These are phyloP conservation scores for Magnaporthiopsis rhizophila DNA, from an alignment of 2,329 filamentous ascomycete species.

Conservation along the genomic window DNA sequence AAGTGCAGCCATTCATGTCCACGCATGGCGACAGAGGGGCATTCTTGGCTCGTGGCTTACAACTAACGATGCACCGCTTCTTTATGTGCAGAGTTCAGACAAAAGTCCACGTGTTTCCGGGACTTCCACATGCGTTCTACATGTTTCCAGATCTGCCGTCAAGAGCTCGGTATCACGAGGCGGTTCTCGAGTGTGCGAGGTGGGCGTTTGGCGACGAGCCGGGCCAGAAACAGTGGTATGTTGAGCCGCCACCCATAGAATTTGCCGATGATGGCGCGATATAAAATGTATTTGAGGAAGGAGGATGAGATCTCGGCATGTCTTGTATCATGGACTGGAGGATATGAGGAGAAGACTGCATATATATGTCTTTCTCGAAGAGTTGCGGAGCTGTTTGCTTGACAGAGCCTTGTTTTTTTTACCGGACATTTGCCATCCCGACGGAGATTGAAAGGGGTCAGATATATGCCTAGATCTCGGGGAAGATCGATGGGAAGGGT, in stretches of 20 bases:
- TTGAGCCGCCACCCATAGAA: neutral
- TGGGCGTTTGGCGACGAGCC: slow-evolving; percentile 3
- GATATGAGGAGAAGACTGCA: neutral
- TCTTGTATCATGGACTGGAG: neutral
- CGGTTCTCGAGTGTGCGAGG: slow-evolving; percentile 1
- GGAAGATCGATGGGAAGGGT: neutral
- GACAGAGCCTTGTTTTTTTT: neutral
- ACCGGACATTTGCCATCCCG: neutral
- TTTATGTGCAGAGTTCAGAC: slow-evolving; percentile 15
- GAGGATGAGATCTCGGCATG: neutral
- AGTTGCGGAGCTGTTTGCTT: neutral
- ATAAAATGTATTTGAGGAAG: neutral
- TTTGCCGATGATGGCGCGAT: neutral
- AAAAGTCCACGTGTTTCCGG: slow-evolving; percentile 22
- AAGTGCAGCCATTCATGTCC: too few species aligned
- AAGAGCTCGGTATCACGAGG: slow-evolving; percentile 4
- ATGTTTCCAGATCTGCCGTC: slow-evolving; percentile 16
- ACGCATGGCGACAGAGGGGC: neutral
- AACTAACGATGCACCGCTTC: neutral
- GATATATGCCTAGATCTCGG: neutral
- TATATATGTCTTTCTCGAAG: neutral
- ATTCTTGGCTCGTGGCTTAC: neutral
- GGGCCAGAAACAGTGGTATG: neutral
- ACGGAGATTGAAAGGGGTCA: neutral
- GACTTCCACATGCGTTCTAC: slow-evolving; percentile 21